A percentile compares a stretch with the other conserved stretches of the same genome.
Conservation (phyloP, 768 basidiomycete species). For the Leucosporidium scottii region DNA sequence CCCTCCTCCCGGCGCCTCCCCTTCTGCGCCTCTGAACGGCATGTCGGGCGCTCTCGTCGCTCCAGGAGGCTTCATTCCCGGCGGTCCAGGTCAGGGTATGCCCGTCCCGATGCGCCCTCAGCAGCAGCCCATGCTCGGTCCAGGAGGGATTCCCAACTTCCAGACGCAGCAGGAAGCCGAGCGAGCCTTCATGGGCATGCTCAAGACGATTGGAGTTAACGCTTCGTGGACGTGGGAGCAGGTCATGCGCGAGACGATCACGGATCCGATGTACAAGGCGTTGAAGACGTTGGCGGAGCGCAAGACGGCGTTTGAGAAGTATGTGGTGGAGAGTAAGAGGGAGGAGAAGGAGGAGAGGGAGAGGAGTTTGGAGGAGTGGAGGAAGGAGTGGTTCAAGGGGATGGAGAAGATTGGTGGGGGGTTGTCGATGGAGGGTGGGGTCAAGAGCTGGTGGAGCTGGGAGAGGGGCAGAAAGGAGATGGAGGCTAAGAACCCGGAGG, state of each 20-base stretch:
- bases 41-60: slow-evolving; percentile 25
- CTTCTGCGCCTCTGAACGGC: slow-evolving; percentile 10
- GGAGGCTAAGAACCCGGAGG: slow-evolving; percentile 49
- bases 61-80: slow-evolving; percentile 26
- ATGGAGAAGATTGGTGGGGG: slow-evolving; percentile 87
- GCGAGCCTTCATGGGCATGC: slow-evolving; percentile 82
- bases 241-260: slow-evolving; percentile 96
- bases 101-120: slow-evolving; percentile 13
- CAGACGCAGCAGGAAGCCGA: slow-evolving; percentile 80
- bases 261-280: slow-evolving; percentile 92
- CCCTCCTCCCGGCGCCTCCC: not conserved
- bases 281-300: slow-evolving; percentile 89
- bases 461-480: slow-evolving; percentile 59
- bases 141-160: slow-evolving; percentile 59
- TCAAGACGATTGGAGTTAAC: slow-evolving; percentile 83
- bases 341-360: slow-evolving; percentile 81
- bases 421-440: slow-evolving; percentile 69
- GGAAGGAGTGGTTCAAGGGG: slow-evolving; percentile 67
- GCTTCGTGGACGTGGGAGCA: slow-evolving; percentile 96
- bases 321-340: slow-evolving; percentile 63
- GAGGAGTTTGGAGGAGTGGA: slow-evolving; percentile 54
- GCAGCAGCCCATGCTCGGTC: slow-evolving; percentile 57
- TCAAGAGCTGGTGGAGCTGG: slow-evolving; percentile 43
- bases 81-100: slow-evolving; percentile 17
- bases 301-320: slow-evolving; percentile 92